Evolutionary conservation across 345 rosid species (phyloP).

Genomic region (Balakata baccata): DNA sequence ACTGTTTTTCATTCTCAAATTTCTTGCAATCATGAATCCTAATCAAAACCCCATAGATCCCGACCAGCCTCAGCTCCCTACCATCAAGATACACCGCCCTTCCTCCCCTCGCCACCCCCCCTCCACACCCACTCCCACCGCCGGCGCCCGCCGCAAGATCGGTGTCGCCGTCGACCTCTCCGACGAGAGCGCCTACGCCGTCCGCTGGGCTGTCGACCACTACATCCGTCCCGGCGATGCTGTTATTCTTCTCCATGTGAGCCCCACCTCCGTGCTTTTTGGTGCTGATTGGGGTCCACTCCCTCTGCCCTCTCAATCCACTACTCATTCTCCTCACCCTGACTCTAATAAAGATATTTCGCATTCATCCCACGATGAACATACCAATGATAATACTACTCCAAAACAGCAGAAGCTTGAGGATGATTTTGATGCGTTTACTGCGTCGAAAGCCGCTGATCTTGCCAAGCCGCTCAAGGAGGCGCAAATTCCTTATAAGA

Average conservation of each 20-base stretch:
- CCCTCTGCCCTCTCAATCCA: slow-evolving; percentile 35
- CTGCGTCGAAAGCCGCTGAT: slow-evolving; percentile 62
- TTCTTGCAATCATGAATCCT: slow-evolving; percentile 7
- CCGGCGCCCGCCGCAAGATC: slow-evolving; percentile 81
- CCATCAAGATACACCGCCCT: slow-evolving; percentile 35
- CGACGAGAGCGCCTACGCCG: slow-evolving; percentile 77
- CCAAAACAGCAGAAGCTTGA: slow-evolving; percentile 38
- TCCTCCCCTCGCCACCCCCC: slow-evolving; percentile 24
- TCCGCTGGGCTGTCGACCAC: slow-evolving; percentile 80
- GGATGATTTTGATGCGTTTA: slow-evolving; percentile 74
- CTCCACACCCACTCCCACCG: slow-evolving; percentile 69
- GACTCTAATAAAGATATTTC: background rate
- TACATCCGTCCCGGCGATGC: slow-evolving; percentile 94
- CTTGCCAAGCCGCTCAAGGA: slow-evolving; percentile 80
- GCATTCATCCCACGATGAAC: background rate
- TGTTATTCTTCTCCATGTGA: slow-evolving; percentile 91
- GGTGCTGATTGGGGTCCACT: slow-evolving; percentile 99
- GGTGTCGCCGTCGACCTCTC: slow-evolving; percentile 94
- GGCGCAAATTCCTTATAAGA: slow-evolving; percentile 77
- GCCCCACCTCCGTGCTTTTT: slow-evolving; percentile 87
- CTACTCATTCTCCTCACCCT: too few species aligned
- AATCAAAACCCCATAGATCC: slow-evolving; percentile 35
- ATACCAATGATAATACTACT: slow-evolving; percentile 2
- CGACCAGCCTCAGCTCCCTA: slow-evolving; percentile 49
- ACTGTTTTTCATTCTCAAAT: background rate